Evolutionary conservation across 352 stramenopile genomes (phyloP).

Genomic region (Labyrinthula sp.): DNA sequence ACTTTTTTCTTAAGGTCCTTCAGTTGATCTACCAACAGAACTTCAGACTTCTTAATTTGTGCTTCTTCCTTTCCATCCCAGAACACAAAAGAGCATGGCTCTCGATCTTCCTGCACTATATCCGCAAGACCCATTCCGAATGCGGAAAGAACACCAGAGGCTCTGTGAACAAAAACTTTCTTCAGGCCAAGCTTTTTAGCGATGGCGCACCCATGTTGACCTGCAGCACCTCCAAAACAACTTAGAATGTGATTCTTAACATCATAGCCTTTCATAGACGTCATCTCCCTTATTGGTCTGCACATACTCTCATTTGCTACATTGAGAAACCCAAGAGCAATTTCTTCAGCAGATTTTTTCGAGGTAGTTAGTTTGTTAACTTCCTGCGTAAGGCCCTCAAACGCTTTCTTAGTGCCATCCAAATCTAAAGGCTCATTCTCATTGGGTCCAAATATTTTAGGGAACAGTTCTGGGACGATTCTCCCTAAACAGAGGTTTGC

Average conservation of each 20-base stretch:
- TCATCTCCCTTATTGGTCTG: slow-evolving; percentile 93
- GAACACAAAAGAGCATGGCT: slow-evolving; percentile 38
- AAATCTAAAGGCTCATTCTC: slow-evolving; percentile 88
- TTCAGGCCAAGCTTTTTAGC: slow-evolving; percentile 82
- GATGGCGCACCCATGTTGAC: slow-evolving; percentile 88
- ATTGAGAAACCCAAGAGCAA: slow-evolving; percentile 87
- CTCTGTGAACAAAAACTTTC: slow-evolving; percentile 92
- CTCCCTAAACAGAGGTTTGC: slow-evolving; percentile 89
- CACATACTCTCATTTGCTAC: slow-evolving; percentile 98
- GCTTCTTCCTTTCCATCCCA: neutral
- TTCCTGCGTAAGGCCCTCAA: slow-evolving; percentile 59
- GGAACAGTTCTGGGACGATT: slow-evolving; percentile 88
- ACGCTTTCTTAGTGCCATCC: slow-evolving; percentile 64
- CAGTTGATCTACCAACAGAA: neutral
- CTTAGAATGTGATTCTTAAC: slow-evolving; percentile 81
- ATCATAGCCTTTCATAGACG: slow-evolving; percentile 90
- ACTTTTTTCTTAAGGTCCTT: neutral
- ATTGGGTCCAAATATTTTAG: slow-evolving; percentile 89
- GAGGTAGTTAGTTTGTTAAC: slow-evolving; percentile 52
- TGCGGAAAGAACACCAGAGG: slow-evolving; percentile 88
- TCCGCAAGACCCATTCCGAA: slow-evolving; percentile 88
- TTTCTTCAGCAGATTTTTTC: slow-evolving; percentile 57
- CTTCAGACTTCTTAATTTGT: neutral
- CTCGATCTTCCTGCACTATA: slow-evolving; percentile 84
- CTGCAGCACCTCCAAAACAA: slow-evolving; percentile 90